Percentiles rank a stretch among this genome's conserved stretches.
These are phyloP conservation scores for Coemansia guatemalensis DNA, from an alignment of 192 early-diverging fungal genomes.

Conservation along the genomic window DNA sequence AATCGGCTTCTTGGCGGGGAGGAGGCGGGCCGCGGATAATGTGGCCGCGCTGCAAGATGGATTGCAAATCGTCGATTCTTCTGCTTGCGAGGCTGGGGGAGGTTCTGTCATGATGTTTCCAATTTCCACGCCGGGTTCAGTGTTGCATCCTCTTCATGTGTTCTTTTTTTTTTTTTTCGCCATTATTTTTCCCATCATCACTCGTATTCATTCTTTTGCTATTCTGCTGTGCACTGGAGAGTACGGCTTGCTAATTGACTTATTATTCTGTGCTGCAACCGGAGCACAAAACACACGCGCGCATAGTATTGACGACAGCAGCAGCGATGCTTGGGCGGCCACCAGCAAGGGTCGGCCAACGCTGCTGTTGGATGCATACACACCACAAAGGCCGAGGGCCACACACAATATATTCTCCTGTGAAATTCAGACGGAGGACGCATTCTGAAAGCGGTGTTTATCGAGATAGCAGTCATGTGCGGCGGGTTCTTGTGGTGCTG, in stretches of 20 bases:
- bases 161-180: constrained; percentile 1
- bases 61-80: constrained; percentile 1
- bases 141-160: constrained; percentile 14
- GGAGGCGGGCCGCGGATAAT: neutral
- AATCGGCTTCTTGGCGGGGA: neutral
- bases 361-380: constrained; percentile 5
- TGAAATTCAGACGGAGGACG: neutral
- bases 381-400: constrained; percentile 1
- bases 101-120: neutral
- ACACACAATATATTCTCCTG: neutral
- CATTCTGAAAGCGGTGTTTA: neutral
- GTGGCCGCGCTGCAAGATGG: neutral
- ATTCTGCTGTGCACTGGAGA: neutral
- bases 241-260: neutral
- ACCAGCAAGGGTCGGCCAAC: neutral
- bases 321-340: neutral
- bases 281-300: neutral
- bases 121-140: neutral
- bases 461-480: neutral
- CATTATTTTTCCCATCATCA: neutral
- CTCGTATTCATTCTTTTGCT: neutral
- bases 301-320: neutral
- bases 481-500: constrained; percentile 13
- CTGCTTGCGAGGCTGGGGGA: neutral
- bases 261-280: neutral